Conservation (phyloP, 495 filamentous ascomycete species). For the Penicillium nucicola region DNA sequence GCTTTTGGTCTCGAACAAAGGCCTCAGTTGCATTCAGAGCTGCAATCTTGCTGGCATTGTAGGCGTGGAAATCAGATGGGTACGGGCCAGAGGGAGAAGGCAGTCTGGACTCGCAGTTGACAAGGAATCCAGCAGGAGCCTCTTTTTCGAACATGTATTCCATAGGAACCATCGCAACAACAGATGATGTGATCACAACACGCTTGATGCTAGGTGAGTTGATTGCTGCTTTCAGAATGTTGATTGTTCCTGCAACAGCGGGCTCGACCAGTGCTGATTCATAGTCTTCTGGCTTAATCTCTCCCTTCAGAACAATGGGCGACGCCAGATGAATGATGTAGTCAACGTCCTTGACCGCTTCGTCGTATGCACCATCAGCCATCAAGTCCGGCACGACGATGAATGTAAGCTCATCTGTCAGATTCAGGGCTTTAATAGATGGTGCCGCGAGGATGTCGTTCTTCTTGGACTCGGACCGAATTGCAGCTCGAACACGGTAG, state of each 20-base stretch:
- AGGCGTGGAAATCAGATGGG: conserved; percentile 1
- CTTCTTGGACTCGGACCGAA: neutral
- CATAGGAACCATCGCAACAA: neutral
- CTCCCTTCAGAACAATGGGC: neutral
- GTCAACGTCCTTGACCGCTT: neutral
- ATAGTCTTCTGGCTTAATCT: neutral
- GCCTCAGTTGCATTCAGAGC: neutral
- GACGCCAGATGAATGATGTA: neutral
- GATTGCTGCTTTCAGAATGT: neutral
- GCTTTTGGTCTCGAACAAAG: neutral
- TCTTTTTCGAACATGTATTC: neutral
- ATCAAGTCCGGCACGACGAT: neutral
- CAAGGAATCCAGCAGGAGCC: neutral
- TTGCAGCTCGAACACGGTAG: neutral
- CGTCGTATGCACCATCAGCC: neutral
- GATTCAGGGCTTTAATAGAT: too few relatives aligned
- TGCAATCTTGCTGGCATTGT: neutral
- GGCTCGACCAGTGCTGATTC: neutral
- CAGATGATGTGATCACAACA: neutral
- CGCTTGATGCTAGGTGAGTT: neutral
- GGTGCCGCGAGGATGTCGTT: too few relatives aligned
- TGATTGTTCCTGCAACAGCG: neutral
- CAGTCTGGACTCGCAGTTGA: neutral
- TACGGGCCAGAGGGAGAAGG: neutral
- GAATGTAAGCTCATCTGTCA: neutral